phyloP scores from a whole-genome alignment of 192 early-diverging fungal species.

The Coemansia sp. region DNA sequence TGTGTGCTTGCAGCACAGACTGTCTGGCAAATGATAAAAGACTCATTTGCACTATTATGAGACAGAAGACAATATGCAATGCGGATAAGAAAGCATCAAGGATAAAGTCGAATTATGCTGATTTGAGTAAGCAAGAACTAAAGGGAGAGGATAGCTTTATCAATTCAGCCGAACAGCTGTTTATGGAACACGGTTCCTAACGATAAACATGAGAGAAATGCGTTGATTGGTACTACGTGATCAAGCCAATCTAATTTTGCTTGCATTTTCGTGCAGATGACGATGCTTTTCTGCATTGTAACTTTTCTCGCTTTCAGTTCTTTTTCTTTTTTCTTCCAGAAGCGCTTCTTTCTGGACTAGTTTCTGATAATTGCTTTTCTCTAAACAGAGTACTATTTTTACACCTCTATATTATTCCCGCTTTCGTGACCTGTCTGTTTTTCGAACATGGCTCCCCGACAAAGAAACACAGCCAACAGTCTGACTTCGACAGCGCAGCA shows the following conservation, averaged over 20 bases:
- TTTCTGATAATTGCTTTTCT: not conserved
- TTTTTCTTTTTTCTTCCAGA: slow-evolving; percentile 3
- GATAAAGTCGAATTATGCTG: not conserved
- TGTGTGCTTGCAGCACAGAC: slow-evolving; percentile 2
- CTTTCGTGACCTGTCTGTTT: not conserved
- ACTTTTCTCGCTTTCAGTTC: not conserved
- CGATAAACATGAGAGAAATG: too few relatives aligned
- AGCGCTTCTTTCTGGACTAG: not conserved
- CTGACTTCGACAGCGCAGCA: not conserved
- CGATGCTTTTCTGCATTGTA: not conserved
- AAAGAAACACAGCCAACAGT: slow-evolving; percentile 5
- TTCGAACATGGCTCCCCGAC: slow-evolving; percentile 12
- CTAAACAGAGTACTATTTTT: not conserved
- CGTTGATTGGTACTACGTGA: too few relatives aligned
- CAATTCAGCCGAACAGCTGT: too few relatives aligned
- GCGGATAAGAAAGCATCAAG: not conserved
- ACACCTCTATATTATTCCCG: not conserved
- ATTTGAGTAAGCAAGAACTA: too few relatives aligned
- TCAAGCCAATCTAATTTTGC: too few relatives aligned
- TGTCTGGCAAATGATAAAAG: not conserved
- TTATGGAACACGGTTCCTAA: too few relatives aligned
- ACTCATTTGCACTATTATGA: not conserved
- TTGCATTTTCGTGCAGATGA: too few relatives aligned
- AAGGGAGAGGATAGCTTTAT: too few relatives aligned
- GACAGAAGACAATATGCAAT: not conserved